A percentile compares a stretch with the other conserved stretches of the same genome.
Evolutionary conservation across 2,329 filamentous ascomycete species (phyloP).

Genomic region (Trichophyton benhamiae): DNA sequence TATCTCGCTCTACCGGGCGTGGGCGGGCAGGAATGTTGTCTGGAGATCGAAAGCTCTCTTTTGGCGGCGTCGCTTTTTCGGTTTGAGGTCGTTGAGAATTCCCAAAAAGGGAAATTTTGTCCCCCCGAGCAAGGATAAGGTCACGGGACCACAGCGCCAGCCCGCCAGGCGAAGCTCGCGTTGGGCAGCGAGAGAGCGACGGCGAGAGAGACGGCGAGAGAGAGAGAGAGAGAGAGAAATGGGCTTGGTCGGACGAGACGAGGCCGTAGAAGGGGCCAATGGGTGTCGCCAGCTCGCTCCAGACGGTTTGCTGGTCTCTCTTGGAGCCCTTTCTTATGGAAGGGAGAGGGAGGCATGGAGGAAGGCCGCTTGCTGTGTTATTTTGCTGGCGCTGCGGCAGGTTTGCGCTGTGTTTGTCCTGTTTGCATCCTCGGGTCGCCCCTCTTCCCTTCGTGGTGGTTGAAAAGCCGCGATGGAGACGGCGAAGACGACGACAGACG

Average conservation of each 20-base stretch:
- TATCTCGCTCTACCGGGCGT: neutral
- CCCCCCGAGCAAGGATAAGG: slow-evolving; percentile 1
- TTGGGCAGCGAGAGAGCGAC: neutral
- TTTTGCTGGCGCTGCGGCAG: neutral
- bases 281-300: neutral
- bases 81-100: neutral
- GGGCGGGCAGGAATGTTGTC: neutral
- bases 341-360: neutral
- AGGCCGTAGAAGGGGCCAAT: neutral
- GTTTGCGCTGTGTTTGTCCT: neutral
- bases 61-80: neutral
- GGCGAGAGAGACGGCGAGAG: neutral
- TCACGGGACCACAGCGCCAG: neutral
- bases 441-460: neutral
- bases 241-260: too few relatives aligned
- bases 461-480: neutral
- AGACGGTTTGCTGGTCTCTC: neutral
- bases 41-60: neutral
- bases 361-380: neutral
- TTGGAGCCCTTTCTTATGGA: neutral
- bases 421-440: neutral
- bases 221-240: neutral
- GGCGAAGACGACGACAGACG: too few relatives aligned
- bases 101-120: slow-evolving; percentile 1
- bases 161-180: neutral